Evolutionary conservation across 192 early-diverging fungal genomes (phyloP).

Genomic region (Thoreauomyces humboldtii): DNA sequence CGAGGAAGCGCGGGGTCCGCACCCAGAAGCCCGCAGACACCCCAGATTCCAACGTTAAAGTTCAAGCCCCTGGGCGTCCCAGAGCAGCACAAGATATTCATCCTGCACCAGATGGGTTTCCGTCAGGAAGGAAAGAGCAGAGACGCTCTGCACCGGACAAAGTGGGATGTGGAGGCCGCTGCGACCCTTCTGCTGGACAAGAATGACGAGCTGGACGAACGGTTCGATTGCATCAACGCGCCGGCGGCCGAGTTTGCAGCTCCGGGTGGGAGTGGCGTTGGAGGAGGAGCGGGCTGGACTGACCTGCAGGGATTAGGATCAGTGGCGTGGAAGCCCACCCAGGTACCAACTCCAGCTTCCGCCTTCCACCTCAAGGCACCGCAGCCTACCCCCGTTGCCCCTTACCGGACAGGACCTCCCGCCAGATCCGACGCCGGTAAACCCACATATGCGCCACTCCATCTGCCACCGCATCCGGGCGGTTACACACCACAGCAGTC

Average conservation of each 20-base stretch:
- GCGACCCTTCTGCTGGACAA: conserved; percentile 23
- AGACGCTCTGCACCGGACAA: conserved; percentile 27
- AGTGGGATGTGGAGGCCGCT: conserved; percentile 32
- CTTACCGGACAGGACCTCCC: neutral
- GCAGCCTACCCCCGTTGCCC: neutral
- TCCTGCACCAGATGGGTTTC: conserved; percentile 34
- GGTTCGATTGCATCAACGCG: conserved; percentile 10
- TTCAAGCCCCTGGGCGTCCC: conserved; percentile 17
- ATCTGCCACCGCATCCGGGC: neutral
- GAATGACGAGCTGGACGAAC: conserved; percentile 13
- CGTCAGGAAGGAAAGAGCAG: conserved; percentile 33
- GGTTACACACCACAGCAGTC: too few species aligned
- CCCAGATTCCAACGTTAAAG: neutral
- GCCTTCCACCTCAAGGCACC: neutral
- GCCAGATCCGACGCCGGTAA: neutral
- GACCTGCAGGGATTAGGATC: neutral
- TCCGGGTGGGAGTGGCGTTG: neutral
- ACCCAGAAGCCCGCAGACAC: neutral
- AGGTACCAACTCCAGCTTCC: neutral
- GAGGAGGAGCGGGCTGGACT: neutral
- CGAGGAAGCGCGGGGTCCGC: neutral
- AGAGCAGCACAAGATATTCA: conserved; percentile 20
- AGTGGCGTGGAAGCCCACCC: neutral
- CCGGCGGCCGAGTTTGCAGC: neutral
- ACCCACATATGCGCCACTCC: neutral